Evolutionary conservation across 352 stramenopile genomes (phyloP), one percentile per base, ranked within the genome.

Genomic region (Phytophthora macrochlamydospora): DNA sequence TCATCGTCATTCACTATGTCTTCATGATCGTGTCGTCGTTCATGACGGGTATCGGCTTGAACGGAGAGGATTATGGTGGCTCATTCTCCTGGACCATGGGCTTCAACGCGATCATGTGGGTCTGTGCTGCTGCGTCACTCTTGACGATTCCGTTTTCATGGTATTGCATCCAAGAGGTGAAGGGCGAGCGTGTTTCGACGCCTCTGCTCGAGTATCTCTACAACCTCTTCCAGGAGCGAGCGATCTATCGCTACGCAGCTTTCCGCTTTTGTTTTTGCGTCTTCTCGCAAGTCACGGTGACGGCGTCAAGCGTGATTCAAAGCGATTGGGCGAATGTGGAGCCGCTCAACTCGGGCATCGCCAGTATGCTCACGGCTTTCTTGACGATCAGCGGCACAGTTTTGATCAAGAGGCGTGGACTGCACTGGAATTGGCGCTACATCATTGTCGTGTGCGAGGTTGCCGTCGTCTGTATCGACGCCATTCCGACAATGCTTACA

Each of bases 91-190:
- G 77, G 74, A 76, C 73, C 11, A 71, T 92, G 32, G 73, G 73
- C n/a, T 86, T 89, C 61, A 84, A 73, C 56, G 74, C 60, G 7
- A 73, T 87, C 55, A 87, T 87, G 78, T 72, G 71, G 55, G 50
- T 78, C 9, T 79, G 73, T 12, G 62, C 72, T 14, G 59, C 62
- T 9, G 52, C 63, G 8, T 67, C 74, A 14, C 32, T 78, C 1
- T 11, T 79, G 5, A 76, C 62, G 2, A 67, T 83, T 14, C 73
- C 76, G 1, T 69, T 76, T 38, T 68, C 62, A 1, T 75, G 59
- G 61, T 79, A 66, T 44, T 83, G 74, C 54, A 79, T 87, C 48
- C 64, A 67, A 52, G 70, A 87, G 30, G 63, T 70, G 24, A 73
- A 75, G 32, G 55, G 51, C 1, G 67, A 71, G n/a, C 62, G 67